These are phyloP conservation scores for Pleurotus eryngii DNA, from an alignment of 768 basidiomycete genomes.

Conservation along the genomic window DNA sequence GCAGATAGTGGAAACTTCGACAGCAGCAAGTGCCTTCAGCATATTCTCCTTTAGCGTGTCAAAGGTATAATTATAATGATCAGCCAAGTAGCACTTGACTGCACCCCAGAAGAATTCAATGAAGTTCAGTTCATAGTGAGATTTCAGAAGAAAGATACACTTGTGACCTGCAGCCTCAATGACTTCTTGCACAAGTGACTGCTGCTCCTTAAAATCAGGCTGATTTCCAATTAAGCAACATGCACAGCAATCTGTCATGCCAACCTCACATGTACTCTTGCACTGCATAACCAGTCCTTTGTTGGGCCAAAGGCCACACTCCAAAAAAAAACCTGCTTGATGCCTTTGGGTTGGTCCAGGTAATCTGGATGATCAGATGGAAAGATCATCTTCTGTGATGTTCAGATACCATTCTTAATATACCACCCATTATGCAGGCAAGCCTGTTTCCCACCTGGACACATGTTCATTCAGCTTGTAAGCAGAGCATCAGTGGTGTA, in stretches of 20 bases:
- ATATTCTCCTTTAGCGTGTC: constrained; percentile 21
- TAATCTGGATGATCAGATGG: no score
- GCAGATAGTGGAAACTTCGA: constrained; percentile 23
- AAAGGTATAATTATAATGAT: constrained; percentile 24
- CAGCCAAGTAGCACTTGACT: constrained; percentile 14
- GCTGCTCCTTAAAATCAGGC: constrained; percentile 9
- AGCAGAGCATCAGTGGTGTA: no score
- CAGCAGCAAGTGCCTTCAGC: constrained; percentile 19
- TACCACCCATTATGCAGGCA: no score
- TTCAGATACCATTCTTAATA: no score
- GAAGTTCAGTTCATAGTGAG: constrained; percentile 9
- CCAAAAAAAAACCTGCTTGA: constrained; percentile 23
- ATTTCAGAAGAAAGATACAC: constrained; percentile 8
- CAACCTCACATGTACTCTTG: constrained; percentile 6
- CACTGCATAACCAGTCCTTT: constrained; percentile 7
- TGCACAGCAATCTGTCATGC: constrained; percentile 1
- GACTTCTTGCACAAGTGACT: constrained; percentile 9
- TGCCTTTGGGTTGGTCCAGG: no score
- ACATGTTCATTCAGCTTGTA: no score
- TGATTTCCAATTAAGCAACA: not conserved
- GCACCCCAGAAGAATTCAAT: constrained; percentile 11
- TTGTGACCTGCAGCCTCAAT: constrained; percentile 8
- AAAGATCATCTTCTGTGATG: no score
- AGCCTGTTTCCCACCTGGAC: no score
- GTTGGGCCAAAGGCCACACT: constrained; percentile 17